Conservation (phyloP, 2,329 filamentous ascomycete species). For the Cordyceps tenuipes region DNA sequence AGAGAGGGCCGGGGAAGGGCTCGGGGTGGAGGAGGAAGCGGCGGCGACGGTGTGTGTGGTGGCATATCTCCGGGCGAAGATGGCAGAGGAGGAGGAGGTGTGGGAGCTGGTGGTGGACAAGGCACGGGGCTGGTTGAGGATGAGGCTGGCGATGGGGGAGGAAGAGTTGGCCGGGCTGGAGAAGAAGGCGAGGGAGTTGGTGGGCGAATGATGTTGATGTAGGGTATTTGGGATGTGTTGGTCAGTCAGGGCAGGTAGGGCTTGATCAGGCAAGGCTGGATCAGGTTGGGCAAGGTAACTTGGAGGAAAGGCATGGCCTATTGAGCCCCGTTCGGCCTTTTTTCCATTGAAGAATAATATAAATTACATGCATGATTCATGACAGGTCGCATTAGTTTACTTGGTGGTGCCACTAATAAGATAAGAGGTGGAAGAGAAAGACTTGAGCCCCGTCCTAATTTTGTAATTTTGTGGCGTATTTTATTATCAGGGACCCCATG, state of each 20-base stretch:
- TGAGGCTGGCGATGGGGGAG: slow-evolving; percentile 12
- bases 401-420: too few relatives aligned
- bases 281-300: neutral
- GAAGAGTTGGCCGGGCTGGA: slow-evolving; percentile 14
- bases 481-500: too few relatives aligned
- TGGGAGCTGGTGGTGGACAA: slow-evolving; percentile 60
- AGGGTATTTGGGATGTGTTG: too few relatives aligned
- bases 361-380: too few relatives aligned
- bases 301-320: too few relatives aligned
- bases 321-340: too few relatives aligned
- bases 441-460: too few relatives aligned
- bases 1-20: neutral
- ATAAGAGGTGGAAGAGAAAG: too few relatives aligned
- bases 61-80: slow-evolving; percentile 34
- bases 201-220: neutral
- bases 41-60: slow-evolving; percentile 24
- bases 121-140: slow-evolving; percentile 41
- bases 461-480: neutral
- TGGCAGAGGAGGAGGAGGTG: slow-evolving; percentile 38
- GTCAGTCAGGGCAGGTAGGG: too few relatives aligned
- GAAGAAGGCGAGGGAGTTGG: neutral
- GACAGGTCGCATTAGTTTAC: too few relatives aligned
- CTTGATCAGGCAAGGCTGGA: too few relatives aligned
- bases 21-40: slow-evolving; percentile 10
- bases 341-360: too few relatives aligned